Evolutionary conservation across 306 rosid genomes (phyloP), one percentile per base, ranked within the genome.

Genomic region (Acacia melanoxylon): DNA sequence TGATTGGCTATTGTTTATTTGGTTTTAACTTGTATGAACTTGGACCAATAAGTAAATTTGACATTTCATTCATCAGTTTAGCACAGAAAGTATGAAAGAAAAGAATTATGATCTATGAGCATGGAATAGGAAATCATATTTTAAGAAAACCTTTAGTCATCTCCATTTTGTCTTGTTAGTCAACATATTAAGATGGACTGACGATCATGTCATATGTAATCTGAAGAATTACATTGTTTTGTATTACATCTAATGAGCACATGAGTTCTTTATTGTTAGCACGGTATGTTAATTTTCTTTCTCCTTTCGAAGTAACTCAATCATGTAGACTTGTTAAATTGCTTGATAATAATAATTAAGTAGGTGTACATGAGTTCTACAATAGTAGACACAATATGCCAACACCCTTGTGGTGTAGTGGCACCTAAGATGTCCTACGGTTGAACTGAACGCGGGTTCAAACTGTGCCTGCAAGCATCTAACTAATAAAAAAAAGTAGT

Each of bases 141-240:
- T 42, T 66, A 35, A 22, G 6, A 78, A 75, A 79, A 59, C 40
- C 37, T 61, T 58, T 46, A 19, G 74, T 58, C 75, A 15, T 68
- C 66, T 51, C 44, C 75, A 19, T 10, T 8, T 62, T 35, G 41
- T 37, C 22, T 37, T 14, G 33, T 41, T 45, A 40, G 78, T 82
- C 35, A 37, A 62, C 69, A 59, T 74, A 62, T 61, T 74, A 20
- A 46, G 68, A 62, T 68, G 52, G 37, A 2, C 17, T 44, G 31
- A 59, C 15, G 9, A 59, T 59, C 6, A 24, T 59, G 66, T 22
- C 27, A 56, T 20, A 56, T 8, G 27, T 59, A 59, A 59, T 24
- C 8, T 59, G 66, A 59, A 59, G 33, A 24, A 16, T 22, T 68
- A 41, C 48, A 15, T 37, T 12, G n/a, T n/a, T 58, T 69, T 29